Evolutionary conservation across 768 basidiomycete species (phyloP), one percentile per base, ranked within the genome.

Genomic region (Tulasnella sp.): DNA sequence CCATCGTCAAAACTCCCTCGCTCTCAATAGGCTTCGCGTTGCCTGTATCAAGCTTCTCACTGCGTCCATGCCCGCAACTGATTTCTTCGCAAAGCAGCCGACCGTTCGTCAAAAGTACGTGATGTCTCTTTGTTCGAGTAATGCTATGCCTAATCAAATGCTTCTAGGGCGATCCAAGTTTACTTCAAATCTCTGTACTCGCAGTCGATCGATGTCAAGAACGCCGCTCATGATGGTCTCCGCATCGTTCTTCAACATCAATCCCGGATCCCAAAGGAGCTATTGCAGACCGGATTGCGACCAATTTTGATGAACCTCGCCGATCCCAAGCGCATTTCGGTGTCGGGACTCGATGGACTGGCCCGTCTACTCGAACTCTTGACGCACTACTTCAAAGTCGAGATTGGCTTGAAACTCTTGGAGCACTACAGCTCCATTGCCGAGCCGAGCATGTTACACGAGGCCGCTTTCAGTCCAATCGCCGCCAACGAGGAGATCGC

Each of bases 141-240:
- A 29, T 36, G 19, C 19, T 41, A n/a, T n/a, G n/a, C n/a, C 22
- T 52, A 52, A 52, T 26, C n/a, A 26, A 52, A 9, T 8, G 47
- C 73, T 40, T 75, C 29, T 75, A 96, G 95, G 76, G 94, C 98
- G 12, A 95, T 95, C 19, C 85, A 91, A 40, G 92, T 98, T 26
- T 98, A 98, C 81, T 99, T 99, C 86, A 98, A 99, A 81, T 95
- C 95, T 12, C 86, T 99, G 37, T 99, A 99, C 80, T 95, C 95
- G 7, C 86, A 89, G 22, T 91, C 90, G 16, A 84, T 88, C 12
- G 94, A 97, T 77, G 91, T 99, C 75, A 98, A 98, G 78, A 90
- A 95, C 75, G 95, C 95, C 8, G 94, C 97, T 0, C 94, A 98
- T 75, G 92, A 97, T 74, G 94, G 94, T 36, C 86, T 98, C 42